Base-by-base conservation (phyloP, 2,329 filamentous ascomycete genomes). In the Zarea fungicola region DNA sequence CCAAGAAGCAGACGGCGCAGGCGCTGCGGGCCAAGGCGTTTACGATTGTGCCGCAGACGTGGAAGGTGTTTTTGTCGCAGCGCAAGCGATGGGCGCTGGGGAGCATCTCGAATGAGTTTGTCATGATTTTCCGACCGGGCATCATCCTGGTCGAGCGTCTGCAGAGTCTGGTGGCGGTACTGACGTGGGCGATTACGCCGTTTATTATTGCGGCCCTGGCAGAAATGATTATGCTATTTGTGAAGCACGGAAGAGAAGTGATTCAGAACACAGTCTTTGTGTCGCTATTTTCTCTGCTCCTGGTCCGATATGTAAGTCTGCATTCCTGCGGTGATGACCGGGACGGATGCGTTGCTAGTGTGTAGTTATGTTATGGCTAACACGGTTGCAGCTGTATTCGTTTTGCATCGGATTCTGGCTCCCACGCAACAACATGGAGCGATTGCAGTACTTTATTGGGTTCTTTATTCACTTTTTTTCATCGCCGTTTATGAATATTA, bases 71-170 rank as follows among this genome's bases (percentile, higher is more conserved):
- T 42, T 57, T 76, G 22, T 73, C 70, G 5, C 73, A 76, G 58
- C 66, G 73, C 6, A 72, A 74, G 58, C 66, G 73, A 0, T 75
- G 73, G 72, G 71, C 73, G 1, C 56, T 76, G 9, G 73, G 71
- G 0, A 72, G 70, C 29, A 74, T 71, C 23, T 69, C 68, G 5
- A 76, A 75, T 53, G 73, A 77, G 55, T 67, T 76, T 22, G 67
- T 74, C 57, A 69, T 76, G 62, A 65, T 74, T n/a, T 67, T 70
- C 46, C 63, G 70, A 0, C 65, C 65, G 2, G 67, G 70, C 0
- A 71, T 69, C 40, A 64, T 68, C 9, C 57, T 63, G 40, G 66
- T 75, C 18, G 72, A 76, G 56, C 58, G 71, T 7, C 58, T 75
- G 21, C 69, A 73, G 48, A 70, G 71, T 28, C 50, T 73, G 36